Conservation (phyloP, 441 rosid genomes). For the Heliophila coronopifolia region DNA sequence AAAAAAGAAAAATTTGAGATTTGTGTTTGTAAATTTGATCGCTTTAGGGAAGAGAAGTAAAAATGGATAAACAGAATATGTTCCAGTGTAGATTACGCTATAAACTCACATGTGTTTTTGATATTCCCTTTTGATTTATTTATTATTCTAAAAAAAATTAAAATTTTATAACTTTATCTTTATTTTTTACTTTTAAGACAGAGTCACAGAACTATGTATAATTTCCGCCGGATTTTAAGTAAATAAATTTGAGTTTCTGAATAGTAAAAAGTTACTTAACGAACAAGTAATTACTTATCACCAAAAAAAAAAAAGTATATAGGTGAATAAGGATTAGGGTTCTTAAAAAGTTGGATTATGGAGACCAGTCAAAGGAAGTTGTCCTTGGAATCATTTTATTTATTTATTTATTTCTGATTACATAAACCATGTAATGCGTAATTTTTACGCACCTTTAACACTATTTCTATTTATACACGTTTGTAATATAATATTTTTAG, state of each 20-base stretch:
- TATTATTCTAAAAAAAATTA: too few species aligned
- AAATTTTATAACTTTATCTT: too few species aligned
- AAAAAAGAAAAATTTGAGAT: constrained; percentile 11
- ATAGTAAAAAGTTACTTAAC: constrained; percentile 11
- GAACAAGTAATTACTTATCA: constrained; percentile 5
- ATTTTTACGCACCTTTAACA: constrained; percentile 18
- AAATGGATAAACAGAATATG: constrained; percentile 17
- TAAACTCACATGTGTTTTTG: constrained; percentile 17
- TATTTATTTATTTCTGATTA: background rate
- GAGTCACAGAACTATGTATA: too few species aligned
- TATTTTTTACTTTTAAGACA: too few species aligned
- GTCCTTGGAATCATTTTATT: background rate
- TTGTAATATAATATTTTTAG: too few species aligned
- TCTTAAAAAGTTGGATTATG: background rate
- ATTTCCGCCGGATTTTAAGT: background rate
- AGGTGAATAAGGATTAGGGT: background rate
- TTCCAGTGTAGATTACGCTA: constrained; percentile 21
- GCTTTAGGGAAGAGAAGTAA: background rate
- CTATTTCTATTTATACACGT: background rate
- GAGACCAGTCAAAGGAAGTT: constrained; percentile 19
- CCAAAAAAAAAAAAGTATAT: background rate
- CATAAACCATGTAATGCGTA: constrained; percentile 26
- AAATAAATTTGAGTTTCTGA: background rate
- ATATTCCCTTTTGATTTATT: background rate
- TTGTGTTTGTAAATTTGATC: background rate